Conservation (phyloP, 805 yeast genomes). For the Metschnikowia lochheadii region DNA sequence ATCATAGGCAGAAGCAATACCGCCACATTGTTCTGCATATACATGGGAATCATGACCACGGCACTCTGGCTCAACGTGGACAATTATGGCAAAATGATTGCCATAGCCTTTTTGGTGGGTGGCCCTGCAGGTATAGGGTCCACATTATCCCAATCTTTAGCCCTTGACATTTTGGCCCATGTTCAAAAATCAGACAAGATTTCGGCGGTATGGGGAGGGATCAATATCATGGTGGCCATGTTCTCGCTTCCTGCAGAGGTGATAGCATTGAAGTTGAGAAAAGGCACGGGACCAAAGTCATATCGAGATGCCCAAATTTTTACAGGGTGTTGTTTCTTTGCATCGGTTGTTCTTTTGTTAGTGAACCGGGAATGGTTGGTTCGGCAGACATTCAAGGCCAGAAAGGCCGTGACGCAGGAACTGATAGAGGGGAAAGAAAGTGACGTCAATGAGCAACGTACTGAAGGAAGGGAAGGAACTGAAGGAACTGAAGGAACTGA, state of each 20-base stretch:
- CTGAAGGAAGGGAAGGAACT: not conserved
- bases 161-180: slow-evolving; percentile 15
- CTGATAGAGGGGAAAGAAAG: not conserved
- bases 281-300: slow-evolving; percentile 21
- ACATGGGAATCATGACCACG: slow-evolving; percentile 24
- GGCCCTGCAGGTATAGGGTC: slow-evolving; percentile 28
- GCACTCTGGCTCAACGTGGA: slow-evolving; percentile 40
- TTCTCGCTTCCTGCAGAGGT: slow-evolving; percentile 48
- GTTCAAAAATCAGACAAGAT: slow-evolving; percentile 18
- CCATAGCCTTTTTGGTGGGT: slow-evolving; percentile 29
- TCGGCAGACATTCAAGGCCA: slow-evolving; percentile 10
- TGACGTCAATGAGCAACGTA: not conserved
- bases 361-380: slow-evolving; percentile 53
- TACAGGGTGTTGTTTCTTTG: slow-evolving; percentile 48
- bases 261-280: slow-evolving; percentile 40
- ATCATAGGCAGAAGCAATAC: slow-evolving; percentile 44
- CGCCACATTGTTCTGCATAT: slow-evolving; percentile 19
- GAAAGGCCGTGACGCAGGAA: slow-evolving; percentile 9
- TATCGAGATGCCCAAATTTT: slow-evolving; percentile 58
- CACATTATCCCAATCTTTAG: slow-evolving; percentile 19
- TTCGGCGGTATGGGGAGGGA: slow-evolving; percentile 39
- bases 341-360: slow-evolving; percentile 39
- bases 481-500: not conserved
- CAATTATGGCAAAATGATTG: slow-evolving; percentile 28
- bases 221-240: slow-evolving; percentile 30